These are phyloP conservation scores for Tricholoma matsutake DNA, from an alignment of 768 basidiomycete genomes.

Conservation along the genomic window DNA sequence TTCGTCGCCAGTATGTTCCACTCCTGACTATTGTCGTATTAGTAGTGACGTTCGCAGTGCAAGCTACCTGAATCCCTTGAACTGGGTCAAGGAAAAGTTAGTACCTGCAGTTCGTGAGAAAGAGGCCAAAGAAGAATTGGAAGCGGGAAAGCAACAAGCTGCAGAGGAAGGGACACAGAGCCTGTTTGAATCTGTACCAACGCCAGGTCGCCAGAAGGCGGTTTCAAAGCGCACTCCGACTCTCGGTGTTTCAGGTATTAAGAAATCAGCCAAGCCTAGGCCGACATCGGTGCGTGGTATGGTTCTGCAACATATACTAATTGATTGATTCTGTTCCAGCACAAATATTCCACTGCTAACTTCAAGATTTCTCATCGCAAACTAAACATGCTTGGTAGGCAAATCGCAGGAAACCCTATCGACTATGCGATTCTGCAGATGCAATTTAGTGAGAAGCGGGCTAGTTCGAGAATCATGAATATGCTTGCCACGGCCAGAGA, in stretches of 20 bases:
- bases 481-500: slow-evolving; percentile 86
- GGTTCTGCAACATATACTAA: neutral
- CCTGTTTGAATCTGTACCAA: slow-evolving; percentile 45
- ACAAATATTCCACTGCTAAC: slow-evolving; percentile 88
- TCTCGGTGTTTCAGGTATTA: slow-evolving; percentile 8
- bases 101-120: slow-evolving; percentile 45
- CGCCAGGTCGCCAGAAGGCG: slow-evolving; percentile 8
- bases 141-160: slow-evolving; percentile 43
- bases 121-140: slow-evolving; percentile 42
- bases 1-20: slow-evolving; percentile 43
- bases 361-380: slow-evolving; percentile 96
- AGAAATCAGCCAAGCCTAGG: slow-evolving; percentile 20
- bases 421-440: slow-evolving; percentile 96
- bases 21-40: neutral
- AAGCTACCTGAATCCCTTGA: slow-evolving; percentile 55
- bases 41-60: slow-evolving; percentile 23
- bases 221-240: neutral
- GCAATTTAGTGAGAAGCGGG: slow-evolving; percentile 93
- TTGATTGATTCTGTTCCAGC: slow-evolving; percentile 42
- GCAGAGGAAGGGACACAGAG: slow-evolving; percentile 42
- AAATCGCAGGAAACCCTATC: slow-evolving; percentile 88
- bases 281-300: slow-evolving; percentile 26
- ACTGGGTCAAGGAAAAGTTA: slow-evolving; percentile 63
- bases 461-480: slow-evolving; percentile 80
- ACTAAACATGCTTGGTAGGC: slow-evolving; percentile 81